These are phyloP conservation scores for Verticillium isaacii DNA, from an alignment of 2,329 filamentous ascomycete species.

Conservation along the genomic window DNA sequence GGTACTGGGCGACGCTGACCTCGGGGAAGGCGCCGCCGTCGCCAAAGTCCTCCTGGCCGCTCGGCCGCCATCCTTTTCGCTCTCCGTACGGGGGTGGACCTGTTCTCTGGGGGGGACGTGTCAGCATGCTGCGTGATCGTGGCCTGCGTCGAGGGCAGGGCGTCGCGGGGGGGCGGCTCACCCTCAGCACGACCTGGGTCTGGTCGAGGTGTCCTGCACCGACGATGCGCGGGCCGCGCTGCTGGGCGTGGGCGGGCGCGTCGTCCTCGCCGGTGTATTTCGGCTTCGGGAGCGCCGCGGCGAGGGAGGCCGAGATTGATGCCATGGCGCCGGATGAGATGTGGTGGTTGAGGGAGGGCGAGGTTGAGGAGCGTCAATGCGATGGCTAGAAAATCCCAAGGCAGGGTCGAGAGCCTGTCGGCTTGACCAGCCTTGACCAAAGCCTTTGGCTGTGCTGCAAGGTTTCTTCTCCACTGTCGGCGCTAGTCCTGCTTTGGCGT, in stretches of 20 bases:
- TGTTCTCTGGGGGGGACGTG: conserved; percentile 49
- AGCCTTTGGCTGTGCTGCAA: neutral
- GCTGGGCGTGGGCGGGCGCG: conserved; percentile 62
- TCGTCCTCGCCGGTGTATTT: conserved; percentile 89
- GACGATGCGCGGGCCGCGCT: conserved; percentile 78
- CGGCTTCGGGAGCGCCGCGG: conserved; percentile 78
- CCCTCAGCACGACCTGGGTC: conserved; percentile 77
- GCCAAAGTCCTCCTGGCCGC: conserved; percentile 84
- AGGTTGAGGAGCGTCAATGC: neutral
- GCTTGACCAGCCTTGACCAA: neutral
- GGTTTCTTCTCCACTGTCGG: neutral
- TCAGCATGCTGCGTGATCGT: neutral
- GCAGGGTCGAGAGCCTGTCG: neutral
- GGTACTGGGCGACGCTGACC: conserved; percentile 90
- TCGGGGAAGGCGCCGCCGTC: conserved; percentile 97
- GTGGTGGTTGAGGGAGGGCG: neutral
- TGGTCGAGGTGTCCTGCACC: conserved; percentile 76
- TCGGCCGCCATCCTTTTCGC: conserved; percentile 85
- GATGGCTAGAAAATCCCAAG: neutral
- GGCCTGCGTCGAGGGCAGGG: neutral
- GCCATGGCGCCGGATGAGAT: conserved; percentile 43
- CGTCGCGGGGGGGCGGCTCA: conserved; percentile 25
- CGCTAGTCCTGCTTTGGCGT: neutral
- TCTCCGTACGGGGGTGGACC: conserved; percentile 87
- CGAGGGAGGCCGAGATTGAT: conserved; percentile 66